Conservation (phyloP, 1,139 yeast species). For the Sugiyamaella novakii region DNA sequence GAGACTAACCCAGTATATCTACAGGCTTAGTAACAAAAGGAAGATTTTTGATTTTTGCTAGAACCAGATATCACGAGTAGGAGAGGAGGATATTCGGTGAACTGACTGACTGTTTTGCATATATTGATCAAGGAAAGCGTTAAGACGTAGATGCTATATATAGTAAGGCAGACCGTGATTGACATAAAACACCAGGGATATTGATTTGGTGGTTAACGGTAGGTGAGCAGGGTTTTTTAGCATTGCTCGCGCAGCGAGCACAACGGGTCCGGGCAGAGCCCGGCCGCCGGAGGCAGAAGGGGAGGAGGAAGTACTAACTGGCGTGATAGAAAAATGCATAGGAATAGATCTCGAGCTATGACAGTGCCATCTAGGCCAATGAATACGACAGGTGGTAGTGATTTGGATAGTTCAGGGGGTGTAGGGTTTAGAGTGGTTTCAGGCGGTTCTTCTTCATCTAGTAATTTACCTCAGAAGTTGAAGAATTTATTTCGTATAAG, state of each 20-base stretch:
- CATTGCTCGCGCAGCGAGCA: conserved; percentile 2
- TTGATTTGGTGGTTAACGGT: too few species aligned
- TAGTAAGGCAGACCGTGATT: too few species aligned
- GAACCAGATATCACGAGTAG: too few species aligned
- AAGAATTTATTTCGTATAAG: conserved; percentile 38
- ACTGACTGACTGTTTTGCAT: too few species aligned
- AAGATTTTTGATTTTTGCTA: not conserved
- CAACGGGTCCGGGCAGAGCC: conserved; percentile 3
- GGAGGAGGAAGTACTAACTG: not conserved
- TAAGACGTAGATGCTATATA: too few species aligned
- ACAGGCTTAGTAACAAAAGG: not conserved
- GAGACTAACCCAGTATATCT: too few species aligned
- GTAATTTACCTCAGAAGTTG: conserved; percentile 32
- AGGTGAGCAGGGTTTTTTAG: too few species aligned
- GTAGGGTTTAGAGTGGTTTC: conserved; percentile 13
- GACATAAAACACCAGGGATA: too few species aligned
- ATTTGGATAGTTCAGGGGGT: not conserved
- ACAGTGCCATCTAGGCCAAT: conserved; percentile 27
- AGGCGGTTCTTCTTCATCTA: conserved; percentile 9
- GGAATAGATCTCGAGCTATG: conserved; percentile 29
- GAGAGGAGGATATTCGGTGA: too few species aligned
- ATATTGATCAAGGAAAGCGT: too few species aligned
- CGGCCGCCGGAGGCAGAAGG: conserved; percentile 3
- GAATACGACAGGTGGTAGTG: not conserved
- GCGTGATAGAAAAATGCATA: conserved; percentile 14